Evolutionary conservation across 2,329 filamentous ascomycete species (phyloP).

Genomic region (Hirsutella rhossiliensis): DNA sequence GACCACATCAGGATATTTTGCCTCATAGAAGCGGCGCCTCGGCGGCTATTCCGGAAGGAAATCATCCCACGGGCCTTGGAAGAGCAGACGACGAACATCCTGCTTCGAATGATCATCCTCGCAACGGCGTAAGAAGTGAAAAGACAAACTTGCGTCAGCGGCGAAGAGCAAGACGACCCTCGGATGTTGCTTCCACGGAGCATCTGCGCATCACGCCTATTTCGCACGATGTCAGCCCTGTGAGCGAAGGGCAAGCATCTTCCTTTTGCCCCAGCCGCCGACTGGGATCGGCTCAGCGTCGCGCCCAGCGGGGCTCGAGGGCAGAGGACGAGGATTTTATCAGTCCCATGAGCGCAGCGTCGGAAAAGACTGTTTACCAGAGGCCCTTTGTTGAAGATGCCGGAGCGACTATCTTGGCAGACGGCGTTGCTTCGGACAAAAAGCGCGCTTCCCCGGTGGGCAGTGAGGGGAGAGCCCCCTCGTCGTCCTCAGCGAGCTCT

Average conservation of each 20-base stretch:
- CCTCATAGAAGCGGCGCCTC: no score
- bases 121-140: not conserved
- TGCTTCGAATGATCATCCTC: no score
- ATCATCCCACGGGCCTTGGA: no score
- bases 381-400: conserved; percentile 8
- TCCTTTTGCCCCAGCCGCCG: conserved; percentile 11
- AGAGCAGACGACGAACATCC: no score
- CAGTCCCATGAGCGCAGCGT: not conserved
- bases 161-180: not conserved
- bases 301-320: conserved; percentile 13
- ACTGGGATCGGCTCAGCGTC: conserved; percentile 14
- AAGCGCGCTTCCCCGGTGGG: not conserved
- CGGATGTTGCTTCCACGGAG: not conserved
- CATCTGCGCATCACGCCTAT: not conserved
- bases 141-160: not conserved
- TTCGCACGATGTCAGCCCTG: not conserved
- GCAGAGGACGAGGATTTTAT: not conserved
- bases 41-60: not conserved
- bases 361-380: conserved; percentile 3
- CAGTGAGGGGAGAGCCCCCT: not conserved
- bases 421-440: not conserved
- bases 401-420: not conserved
- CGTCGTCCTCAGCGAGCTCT: not conserved
- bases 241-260: conserved; percentile 3
- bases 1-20: not conserved